phyloP scores from a whole-genome alignment of 2,329 filamentous ascomycete genomes.

The Drechslerella stenobrocha region DNA sequence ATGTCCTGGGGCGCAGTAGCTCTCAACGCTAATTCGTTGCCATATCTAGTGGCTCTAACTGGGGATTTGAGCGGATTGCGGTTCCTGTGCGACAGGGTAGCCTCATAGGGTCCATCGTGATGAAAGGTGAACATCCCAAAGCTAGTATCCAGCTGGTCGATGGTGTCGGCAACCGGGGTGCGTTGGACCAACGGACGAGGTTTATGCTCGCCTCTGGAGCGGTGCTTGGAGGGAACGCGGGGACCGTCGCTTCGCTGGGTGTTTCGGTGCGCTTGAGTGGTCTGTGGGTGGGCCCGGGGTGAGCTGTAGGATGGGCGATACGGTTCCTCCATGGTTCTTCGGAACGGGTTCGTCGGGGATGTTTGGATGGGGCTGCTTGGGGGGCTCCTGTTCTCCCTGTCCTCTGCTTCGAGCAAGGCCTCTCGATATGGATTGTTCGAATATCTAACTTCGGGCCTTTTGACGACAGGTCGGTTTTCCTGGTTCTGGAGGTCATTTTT shows the following conservation, averaged over 20 bases:
- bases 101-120: conserved; percentile 49
- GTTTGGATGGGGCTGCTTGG: conserved; percentile 21
- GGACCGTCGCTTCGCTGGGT: conserved; percentile 25
- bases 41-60: conserved; percentile 45
- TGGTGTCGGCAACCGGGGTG: conserved; percentile 33
- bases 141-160: conserved; percentile 47
- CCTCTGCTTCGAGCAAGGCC: conserved; percentile 33
- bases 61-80: conserved; percentile 37
- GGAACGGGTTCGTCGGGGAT: conserved; percentile 41
- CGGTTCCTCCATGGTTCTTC: conserved; percentile 5
- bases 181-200: conserved; percentile 10
- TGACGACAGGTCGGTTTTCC: conserved; percentile 30
- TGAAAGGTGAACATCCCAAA: conserved; percentile 47
- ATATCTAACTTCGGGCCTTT: conserved; percentile 36
- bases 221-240: conserved; percentile 16
- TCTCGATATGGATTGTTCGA: conserved; percentile 45
- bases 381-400: conserved; percentile 31
- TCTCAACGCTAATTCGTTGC: conserved; percentile 46
- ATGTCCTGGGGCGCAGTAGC: conserved; percentile 44
- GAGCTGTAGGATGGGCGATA: not conserved
- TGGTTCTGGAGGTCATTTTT: conserved; percentile 44
- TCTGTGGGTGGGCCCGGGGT: conserved; percentile 5
- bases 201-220: conserved; percentile 19
- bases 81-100: conserved; percentile 43
- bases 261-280: conserved; percentile 19